Conservation (phyloP, 2,329 filamentous ascomycete genomes). For the Fusarium austroafricanum region DNA sequence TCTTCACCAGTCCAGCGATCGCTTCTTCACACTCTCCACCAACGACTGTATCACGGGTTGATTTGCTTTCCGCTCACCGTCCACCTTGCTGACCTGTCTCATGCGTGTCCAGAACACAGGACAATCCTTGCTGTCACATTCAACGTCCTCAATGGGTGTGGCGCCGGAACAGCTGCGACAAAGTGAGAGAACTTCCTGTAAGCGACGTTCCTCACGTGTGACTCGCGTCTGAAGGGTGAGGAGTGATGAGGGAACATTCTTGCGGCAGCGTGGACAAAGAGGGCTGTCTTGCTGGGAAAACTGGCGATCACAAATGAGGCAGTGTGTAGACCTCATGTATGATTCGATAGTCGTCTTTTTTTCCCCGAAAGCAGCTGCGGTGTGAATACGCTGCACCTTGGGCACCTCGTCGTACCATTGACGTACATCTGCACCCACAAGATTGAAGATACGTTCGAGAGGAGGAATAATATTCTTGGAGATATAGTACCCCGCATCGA, state of each 20-base stretch:
- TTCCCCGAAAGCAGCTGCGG: conserved; percentile 47
- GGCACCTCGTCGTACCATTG: conserved; percentile 98
- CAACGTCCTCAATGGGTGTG: conserved; percentile 79
- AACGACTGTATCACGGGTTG: conserved; percentile 51
- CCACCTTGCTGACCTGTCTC: conserved; percentile 66
- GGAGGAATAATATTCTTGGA: conserved; percentile 95
- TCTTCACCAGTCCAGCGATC: conserved; percentile 52
- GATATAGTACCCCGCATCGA: conserved; percentile 98
- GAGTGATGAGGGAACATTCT: conserved; percentile 69
- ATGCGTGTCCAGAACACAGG: conserved; percentile 87
- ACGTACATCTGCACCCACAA: conserved; percentile 90
- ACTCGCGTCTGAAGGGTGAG: conserved; percentile 72
- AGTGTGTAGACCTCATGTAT: conserved; percentile 87
- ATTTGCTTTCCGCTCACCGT: conserved; percentile 51
- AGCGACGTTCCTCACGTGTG: conserved; percentile 70
- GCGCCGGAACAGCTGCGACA: conserved; percentile 85
- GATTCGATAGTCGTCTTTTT: conserved; percentile 84
- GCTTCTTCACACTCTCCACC: conserved; percentile 42
- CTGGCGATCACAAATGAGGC: conserved; percentile 73
- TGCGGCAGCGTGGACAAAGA: conserved; percentile 70
- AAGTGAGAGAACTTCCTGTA: conserved; percentile 72
- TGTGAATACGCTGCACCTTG: conserved; percentile 79
- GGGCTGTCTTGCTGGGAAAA: conserved; percentile 48
- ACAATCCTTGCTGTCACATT: conserved; percentile 91
- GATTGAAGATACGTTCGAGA: conserved; percentile 94